These are phyloP conservation scores for Metschnikowia gelsemii DNA, from an alignment of 805 yeast genomes.

Conservation along the genomic window DNA sequence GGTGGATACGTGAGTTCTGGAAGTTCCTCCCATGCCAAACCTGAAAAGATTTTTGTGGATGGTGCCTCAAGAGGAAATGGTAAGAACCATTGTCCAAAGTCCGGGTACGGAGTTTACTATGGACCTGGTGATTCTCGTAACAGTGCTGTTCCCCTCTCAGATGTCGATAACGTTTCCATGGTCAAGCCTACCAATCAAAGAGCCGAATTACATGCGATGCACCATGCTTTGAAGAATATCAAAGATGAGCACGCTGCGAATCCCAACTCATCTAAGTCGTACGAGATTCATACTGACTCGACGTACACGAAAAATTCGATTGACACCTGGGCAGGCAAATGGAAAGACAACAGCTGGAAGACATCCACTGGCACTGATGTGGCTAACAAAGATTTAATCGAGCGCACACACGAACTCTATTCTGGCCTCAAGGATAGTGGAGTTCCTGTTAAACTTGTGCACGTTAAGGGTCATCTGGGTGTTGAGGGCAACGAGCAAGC, in stretches of 20 bases:
- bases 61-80: constrained; percentile 75
- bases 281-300: constrained; percentile 67
- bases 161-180: constrained; percentile 21
- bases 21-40: background rate
- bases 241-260: constrained; percentile 28
- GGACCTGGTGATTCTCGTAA: constrained; percentile 57
- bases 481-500: constrained; percentile 73
- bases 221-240: constrained; percentile 51
- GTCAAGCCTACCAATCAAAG: constrained; percentile 67
- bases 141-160: constrained; percentile 50
- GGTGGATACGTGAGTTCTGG: background rate
- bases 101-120: constrained; percentile 78
- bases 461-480: constrained; percentile 77
- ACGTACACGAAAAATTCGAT: constrained; percentile 58
- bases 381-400: constrained; percentile 52
- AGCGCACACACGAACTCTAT: constrained; percentile 26
- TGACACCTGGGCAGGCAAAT: constrained; percentile 54
- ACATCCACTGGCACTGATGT: constrained; percentile 46
- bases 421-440: constrained; percentile 35
- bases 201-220: constrained; percentile 74
- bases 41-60: constrained; percentile 58
- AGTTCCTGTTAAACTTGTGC: constrained; percentile 47
- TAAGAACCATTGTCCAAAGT: constrained; percentile 27
- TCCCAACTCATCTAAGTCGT: constrained; percentile 14
- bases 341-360: constrained; percentile 59